Base-by-base conservation (phyloP, 805 yeast genomes). In the Myxozyma geophila region DNA sequence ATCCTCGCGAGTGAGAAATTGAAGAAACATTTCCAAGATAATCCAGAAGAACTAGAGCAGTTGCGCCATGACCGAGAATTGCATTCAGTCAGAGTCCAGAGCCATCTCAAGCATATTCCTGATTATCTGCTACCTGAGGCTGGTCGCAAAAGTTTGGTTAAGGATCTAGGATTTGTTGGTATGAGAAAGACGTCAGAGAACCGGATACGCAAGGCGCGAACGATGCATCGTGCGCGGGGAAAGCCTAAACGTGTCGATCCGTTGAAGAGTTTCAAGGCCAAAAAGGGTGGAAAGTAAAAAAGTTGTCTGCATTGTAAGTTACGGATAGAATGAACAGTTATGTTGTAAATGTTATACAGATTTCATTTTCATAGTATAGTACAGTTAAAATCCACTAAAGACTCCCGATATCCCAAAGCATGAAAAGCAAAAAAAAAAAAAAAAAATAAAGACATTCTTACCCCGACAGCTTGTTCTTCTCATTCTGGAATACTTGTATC, bases 11-110 rank as follows among this genome's bases (percentile, higher is more conserved):
- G 96, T 70, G 97, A 91, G 62, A 92, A 90, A 74, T 83, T 95
- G 74, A 91, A 92, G 77, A 84, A 97, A 73, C 96, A 91, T 77
- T 95, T 95, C 74, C 97, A 93, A 76, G 98, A 95, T 74, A 95
- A 95, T 74, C 99, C 99, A 7, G 96, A 90, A 73, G 99, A 95
- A 77, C 82, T 95, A 71, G 85, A 86, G 21, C 85, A 89, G 58
- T 83, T 95, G 74, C 88, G 97, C 74, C 99, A 95, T 73, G 99
- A 95, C 74, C 89, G 87, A 72, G 96, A 89, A 69, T 75, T 90
- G 62, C 96, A 92, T 73, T 87, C 93, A 9, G 80, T 92, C 0
- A 85, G 96, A 75, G 83, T 86, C 6, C 97, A 92, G 75, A 79
- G 84, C 39, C 97, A 95, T 73, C 81, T 95, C 78, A 92, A 90